Evolutionary conservation across 805 yeast genomes (phyloP), one percentile per base, ranked within the genome.

Genomic region (Nakazawaea molendinolei): DNA sequence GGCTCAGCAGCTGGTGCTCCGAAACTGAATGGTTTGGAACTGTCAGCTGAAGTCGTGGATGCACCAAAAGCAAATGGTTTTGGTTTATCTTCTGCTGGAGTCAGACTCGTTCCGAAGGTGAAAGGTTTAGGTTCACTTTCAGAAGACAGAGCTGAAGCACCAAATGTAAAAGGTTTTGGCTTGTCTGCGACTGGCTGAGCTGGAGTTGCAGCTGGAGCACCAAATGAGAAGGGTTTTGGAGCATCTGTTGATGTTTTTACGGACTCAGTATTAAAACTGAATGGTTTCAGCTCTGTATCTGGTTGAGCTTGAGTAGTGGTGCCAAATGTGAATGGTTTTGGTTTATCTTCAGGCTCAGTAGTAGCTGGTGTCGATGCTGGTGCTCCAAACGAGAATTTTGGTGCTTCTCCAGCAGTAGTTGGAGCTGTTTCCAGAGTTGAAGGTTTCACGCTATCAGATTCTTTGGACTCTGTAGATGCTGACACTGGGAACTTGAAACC

Each of bases 381-480:
- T 21, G 40, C 19, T 6, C 58, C 58, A 44, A 56, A 56, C 5
- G 52, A 31, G 29, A 57, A 55, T 6, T 49, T 44, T 5, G 34
- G 27, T 10, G 31, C 29, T 18, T 42, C 41, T 8, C 38, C 36
- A 19, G 39, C 12, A 24, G 32, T 13, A 14, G 36, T 16, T 8
- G 33, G 22, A 12, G 16, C 29, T 15, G n/a, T n/a, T n/a, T n/a
- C n/a, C n/a, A n/a, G n/a, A n/a, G n/a, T n/a, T n/a, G 52, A 39
- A 8, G 62, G 52, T 23, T 48, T 49, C 5, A 51, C 25, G 14
- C 35, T 38, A 28, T 29, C 37, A 4, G 31, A 7, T 9, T 23
- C 31, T 7, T 23, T 29, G 8, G 26, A 13, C 14, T 33, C 28
- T 9, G 40, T 9, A 13, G 28, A 14, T 13, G 16, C 8, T 25